phyloP scores from a whole-genome alignment of 2,329 filamentous ascomycete genomes.

The Calonectria crousiana region DNA sequence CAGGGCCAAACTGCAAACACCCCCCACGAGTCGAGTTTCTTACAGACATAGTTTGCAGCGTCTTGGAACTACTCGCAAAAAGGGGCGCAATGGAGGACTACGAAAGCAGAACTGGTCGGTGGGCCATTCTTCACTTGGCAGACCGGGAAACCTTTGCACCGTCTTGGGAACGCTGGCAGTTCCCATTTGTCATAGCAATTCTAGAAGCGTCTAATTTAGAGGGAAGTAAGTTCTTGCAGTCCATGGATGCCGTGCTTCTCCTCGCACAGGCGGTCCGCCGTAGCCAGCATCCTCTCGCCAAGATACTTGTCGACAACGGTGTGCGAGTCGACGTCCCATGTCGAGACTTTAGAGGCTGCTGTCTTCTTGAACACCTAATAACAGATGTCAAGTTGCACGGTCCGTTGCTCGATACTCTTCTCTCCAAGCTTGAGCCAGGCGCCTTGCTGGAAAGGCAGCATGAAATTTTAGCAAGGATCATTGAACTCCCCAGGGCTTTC shows the following conservation, averaged over 20 bases:
- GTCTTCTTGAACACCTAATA: slow-evolving; percentile 32
- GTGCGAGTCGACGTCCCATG: slow-evolving; percentile 25
- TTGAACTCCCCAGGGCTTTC: slow-evolving; percentile 2
- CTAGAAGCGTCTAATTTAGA: slow-evolving; percentile 6
- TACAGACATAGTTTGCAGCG: slow-evolving; percentile 24
- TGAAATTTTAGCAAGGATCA: slow-evolving; percentile 25
- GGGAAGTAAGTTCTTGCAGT: slow-evolving; percentile 12
- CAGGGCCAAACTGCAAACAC: slow-evolving; percentile 5
- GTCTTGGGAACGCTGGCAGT: slow-evolving; percentile 32
- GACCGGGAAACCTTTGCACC: neutral
- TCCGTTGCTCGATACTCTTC: slow-evolving; percentile 20
- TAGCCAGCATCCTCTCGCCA: slow-evolving; percentile 19
- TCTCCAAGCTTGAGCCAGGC: slow-evolving; percentile 23
- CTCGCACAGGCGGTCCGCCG: slow-evolving; percentile 22
- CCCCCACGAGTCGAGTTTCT: slow-evolving; percentile 31
- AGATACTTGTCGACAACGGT: slow-evolving; percentile 28
- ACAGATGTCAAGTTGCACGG: slow-evolving; percentile 16
- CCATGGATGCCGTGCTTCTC: slow-evolving; percentile 25
- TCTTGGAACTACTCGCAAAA: slow-evolving; percentile 29
- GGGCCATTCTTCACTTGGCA: slow-evolving; percentile 33
- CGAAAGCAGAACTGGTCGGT: slow-evolving; percentile 30
- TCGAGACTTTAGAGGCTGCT: slow-evolving; percentile 1
- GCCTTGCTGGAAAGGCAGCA: slow-evolving; percentile 28
- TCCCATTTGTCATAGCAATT: slow-evolving; percentile 26
- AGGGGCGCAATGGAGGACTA: slow-evolving; percentile 31